phyloP scores from a whole-genome alignment of 2,329 filamentous ascomycete genomes.

The Mollisia scopiformis region DNA sequence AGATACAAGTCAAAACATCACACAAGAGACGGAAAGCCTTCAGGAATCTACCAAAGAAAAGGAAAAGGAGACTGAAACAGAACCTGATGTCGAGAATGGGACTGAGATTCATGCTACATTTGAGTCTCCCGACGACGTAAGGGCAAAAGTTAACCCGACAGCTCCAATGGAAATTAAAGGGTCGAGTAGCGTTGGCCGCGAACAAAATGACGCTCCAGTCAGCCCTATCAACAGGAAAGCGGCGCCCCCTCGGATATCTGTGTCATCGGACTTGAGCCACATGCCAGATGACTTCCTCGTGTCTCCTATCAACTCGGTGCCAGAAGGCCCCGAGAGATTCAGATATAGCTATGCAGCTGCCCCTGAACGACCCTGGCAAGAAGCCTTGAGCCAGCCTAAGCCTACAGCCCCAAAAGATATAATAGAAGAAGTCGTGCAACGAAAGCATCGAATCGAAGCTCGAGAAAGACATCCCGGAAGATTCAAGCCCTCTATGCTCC shows the following conservation, averaged over 20 bases:
- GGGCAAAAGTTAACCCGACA: slow-evolving; percentile 4
- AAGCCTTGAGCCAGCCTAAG: slow-evolving; percentile 5
- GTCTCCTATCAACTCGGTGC: background rate
- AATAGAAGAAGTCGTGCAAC: slow-evolving; percentile 17
- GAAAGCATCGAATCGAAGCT: slow-evolving; percentile 13
- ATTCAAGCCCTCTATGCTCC: slow-evolving; percentile 24
- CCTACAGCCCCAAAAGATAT: slow-evolving; percentile 9
- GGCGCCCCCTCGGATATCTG: slow-evolving; percentile 4
- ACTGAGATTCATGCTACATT: slow-evolving; percentile 8
- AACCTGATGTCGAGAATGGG: background rate
- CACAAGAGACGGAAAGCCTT: background rate
- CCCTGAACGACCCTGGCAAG: slow-evolving; percentile 4
- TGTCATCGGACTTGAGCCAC: background rate
- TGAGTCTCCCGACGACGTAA: slow-evolving; percentile 19
- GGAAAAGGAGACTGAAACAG: background rate
- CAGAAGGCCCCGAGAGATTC: slow-evolving; percentile 13
- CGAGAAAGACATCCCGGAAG: slow-evolving; percentile 21
- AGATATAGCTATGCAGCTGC: slow-evolving; percentile 11
- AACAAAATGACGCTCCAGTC: background rate
- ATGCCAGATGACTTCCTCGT: background rate
- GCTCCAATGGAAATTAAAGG: slow-evolving; percentile 9
- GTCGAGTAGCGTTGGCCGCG: background rate
- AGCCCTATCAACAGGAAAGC: background rate
- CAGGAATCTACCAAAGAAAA: background rate
- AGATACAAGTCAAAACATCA: slow-evolving; percentile 14